phyloP scores from a whole-genome alignment of 1,284 basidiomycete genomes.

The Ceratobasidium sp. region DNA sequence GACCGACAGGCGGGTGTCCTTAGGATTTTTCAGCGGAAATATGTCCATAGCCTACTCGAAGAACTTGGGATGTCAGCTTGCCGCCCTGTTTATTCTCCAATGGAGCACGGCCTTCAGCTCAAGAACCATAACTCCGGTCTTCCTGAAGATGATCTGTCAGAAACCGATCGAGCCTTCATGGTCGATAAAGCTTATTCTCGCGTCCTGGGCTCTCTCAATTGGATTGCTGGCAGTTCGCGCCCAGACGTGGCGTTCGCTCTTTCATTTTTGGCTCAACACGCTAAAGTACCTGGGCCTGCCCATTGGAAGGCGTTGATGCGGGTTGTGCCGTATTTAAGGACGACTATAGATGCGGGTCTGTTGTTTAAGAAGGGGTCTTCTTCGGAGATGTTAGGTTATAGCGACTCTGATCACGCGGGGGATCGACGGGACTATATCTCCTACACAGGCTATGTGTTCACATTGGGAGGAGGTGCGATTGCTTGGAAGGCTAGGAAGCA shows the following conservation, averaged over 20 bases:
- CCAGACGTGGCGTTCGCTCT: conserved; percentile 41
- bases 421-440: conserved; percentile 1
- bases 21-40: conserved; percentile 15
- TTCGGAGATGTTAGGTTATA: neutral
- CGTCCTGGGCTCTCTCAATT: neutral
- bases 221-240: no score
- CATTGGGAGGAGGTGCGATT: conserved; percentile 5
- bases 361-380: neutral
- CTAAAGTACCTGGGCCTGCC: conserved; percentile 27
- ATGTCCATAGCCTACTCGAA: neutral
- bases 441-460: conserved; percentile 19
- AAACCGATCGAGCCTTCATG: neutral
- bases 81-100: neutral
- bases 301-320: conserved; percentile 47
- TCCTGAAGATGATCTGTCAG: neutral
- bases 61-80: conserved; percentile 6
- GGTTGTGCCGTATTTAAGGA: conserved; percentile 47
- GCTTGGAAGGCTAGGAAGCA: conserved; percentile 40
- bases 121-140: neutral
- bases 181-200: neutral
- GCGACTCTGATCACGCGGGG: neutral
- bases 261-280: conserved; percentile 43
- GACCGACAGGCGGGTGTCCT: conserved; percentile 1
- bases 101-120: neutral
- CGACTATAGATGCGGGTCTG: conserved; percentile 42